Conservation (phyloP, 768 basidiomycete genomes). For the Lactarius psammicola region DNA sequence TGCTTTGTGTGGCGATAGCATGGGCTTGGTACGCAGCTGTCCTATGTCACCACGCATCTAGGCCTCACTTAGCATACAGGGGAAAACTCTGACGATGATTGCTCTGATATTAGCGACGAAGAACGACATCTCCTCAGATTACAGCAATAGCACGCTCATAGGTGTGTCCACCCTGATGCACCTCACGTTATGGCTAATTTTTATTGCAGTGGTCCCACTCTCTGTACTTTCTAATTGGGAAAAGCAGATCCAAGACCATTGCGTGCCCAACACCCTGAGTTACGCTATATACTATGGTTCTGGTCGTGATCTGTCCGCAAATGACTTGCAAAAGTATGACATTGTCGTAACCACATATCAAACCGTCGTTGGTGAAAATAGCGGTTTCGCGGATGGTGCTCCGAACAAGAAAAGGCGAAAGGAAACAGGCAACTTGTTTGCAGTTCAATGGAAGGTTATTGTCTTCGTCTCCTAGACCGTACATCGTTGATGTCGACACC, state of each 20-base stretch:
- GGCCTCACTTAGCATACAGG: conserved; percentile 42
- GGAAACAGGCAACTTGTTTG: conserved; percentile 55
- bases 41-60: conserved; percentile 12
- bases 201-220: conserved; percentile 66
- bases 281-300: conserved; percentile 70
- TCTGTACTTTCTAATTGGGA: conserved; percentile 89
- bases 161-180: conserved; percentile 45
- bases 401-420: conserved; percentile 63
- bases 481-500: background rate
- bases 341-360: conserved; percentile 86
- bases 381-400: conserved; percentile 32
- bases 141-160: conserved; percentile 72
- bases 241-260: conserved; percentile 77
- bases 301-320: conserved; percentile 55
- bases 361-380: conserved; percentile 58
- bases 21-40: conserved; percentile 59
- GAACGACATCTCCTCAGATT: conserved; percentile 52
- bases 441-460: conserved; percentile 77
- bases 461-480: background rate
- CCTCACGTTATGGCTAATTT: background rate
- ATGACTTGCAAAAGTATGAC: conserved; percentile 65
- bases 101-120: conserved; percentile 78
- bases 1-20: conserved; percentile 87
- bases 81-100: conserved; percentile 90
- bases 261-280: conserved; percentile 49